Conservation (phyloP, 805 yeast species). For the Clavispora santaluciae region DNA sequence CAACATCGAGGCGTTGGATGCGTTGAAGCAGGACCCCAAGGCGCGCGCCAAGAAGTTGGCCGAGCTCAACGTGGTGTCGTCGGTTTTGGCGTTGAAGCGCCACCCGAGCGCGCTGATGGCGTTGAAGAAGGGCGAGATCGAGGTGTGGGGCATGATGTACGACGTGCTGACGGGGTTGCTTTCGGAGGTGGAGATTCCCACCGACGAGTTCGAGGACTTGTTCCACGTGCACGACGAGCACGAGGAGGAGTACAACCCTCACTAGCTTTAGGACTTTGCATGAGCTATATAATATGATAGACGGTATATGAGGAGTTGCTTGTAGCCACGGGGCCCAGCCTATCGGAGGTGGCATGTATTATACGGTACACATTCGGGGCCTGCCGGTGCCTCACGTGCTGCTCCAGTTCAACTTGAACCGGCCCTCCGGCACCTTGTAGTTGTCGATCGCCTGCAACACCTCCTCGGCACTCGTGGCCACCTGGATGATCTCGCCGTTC, state of each 20-base stretch:
- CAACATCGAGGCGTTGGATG: slow-evolving; percentile 13
- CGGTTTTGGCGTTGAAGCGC: slow-evolving; percentile 17
- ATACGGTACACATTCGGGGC: too few relatives aligned
- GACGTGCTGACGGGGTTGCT: slow-evolving; percentile 18
- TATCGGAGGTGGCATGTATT: too few relatives aligned
- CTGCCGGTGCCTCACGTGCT: slow-evolving; percentile 11
- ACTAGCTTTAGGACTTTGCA: slow-evolving; percentile 8
- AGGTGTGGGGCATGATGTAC: slow-evolving; percentile 21
- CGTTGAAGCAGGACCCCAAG: slow-evolving; percentile 12
- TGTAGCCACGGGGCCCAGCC: too few relatives aligned
- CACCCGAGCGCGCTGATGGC: slow-evolving; percentile 19
- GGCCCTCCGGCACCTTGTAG: slow-evolving; percentile 65
- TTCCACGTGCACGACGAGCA: slow-evolving; percentile 33
- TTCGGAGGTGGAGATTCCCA: slow-evolving; percentile 23
- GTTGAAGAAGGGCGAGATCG: slow-evolving; percentile 17
- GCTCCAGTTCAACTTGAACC: slow-evolving; percentile 71
- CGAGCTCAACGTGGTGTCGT: slow-evolving; percentile 17
- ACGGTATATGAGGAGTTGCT: too few relatives aligned
- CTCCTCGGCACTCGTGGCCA: slow-evolving; percentile 65
- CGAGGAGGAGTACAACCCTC: slow-evolving; percentile 21
- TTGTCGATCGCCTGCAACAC: slow-evolving; percentile 57
- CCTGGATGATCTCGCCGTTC: slow-evolving; percentile 63
- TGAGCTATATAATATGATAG: too few relatives aligned
- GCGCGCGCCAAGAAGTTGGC: slow-evolving; percentile 18
- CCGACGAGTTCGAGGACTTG: slow-evolving; percentile 41